phyloP scores from a whole-genome alignment of 75 land plant genomes.

The Cupressus sempervirens region DNA sequence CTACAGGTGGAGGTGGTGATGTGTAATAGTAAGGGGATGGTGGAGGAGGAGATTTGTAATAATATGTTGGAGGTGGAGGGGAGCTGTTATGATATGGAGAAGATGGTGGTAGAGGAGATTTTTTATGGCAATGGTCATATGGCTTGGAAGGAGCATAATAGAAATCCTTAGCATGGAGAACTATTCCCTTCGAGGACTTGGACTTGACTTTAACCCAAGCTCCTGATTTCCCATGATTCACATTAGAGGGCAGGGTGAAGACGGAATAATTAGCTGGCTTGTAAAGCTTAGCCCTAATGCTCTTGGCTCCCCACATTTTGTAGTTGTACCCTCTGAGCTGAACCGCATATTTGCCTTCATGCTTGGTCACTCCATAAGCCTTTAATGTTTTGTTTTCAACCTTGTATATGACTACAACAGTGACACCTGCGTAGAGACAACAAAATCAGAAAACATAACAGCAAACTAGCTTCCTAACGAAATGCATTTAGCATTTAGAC shows the following conservation, averaged over 20 bases:
- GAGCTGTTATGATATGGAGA: background rate
- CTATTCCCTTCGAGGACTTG: slow-evolving; percentile 30
- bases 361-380: slow-evolving; percentile 45
- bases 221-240: slow-evolving; percentile 35
- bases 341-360: slow-evolving; percentile 41
- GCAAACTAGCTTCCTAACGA: no score
- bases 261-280: slow-evolving; percentile 34
- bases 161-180: slow-evolving; percentile 38
- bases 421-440: slow-evolving; percentile 29
- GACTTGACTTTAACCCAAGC: slow-evolving; percentile 35
- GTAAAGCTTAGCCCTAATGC: slow-evolving; percentile 45
- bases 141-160: slow-evolving; percentile 50
- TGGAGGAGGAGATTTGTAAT: slow-evolving; percentile 40
- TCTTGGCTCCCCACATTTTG: slow-evolving; percentile 34
- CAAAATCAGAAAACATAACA: no score
- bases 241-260: slow-evolving; percentile 43
- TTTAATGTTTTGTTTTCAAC: slow-evolving; percentile 22
- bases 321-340: slow-evolving; percentile 28
- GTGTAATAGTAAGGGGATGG: slow-evolving; percentile 29
- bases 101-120: slow-evolving; percentile 24
- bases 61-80: slow-evolving; percentile 26
- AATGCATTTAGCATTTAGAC: no score
- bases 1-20: slow-evolving; percentile 40
- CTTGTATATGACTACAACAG: slow-evolving; percentile 45
- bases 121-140: slow-evolving; percentile 32